Evolutionary conservation across 169 alveolate genomes (phyloP), one percentile per base, ranked within the genome.

Genomic region (Plasmodium sp.): DNA sequence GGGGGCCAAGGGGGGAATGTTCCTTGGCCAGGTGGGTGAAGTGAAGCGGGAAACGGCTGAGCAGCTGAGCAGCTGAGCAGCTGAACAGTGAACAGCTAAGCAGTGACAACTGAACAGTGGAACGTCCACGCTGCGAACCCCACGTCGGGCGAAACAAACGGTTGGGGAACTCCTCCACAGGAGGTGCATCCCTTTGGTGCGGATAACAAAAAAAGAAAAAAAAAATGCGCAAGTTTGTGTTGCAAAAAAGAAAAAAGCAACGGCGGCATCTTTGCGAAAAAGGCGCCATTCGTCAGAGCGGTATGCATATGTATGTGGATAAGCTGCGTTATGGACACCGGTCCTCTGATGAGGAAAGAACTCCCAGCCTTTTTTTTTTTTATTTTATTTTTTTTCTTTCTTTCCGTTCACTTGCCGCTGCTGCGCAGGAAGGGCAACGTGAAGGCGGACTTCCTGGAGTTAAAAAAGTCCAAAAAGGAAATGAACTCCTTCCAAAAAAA

Each of bases 401-500:
- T 62, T 33, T 81, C 22, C 33, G 71, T 27, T 84, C 83, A 54
- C 16, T 22, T 85, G 34, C 31, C 48, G 36, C n/a, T 67, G 48
- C 56, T 67, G 48, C 56, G 81, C 36, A 79, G 34, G 34, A 58
- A 45, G 34, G 94, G 94, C 10, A 58, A 22, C 3, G 90, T 39
- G 56, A 88, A 88, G 72, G 71, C 72, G 10, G 94, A 88, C 31
- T 88, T 88, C 75, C 90, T 58, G 31, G 94, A 88, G 45, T 88
- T 77, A 33, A 88, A 88, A 62, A 88, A 88, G 58, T 88, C 94
- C 71, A 88, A 86, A 51, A 88, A 88, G 27, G 86, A 79, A 79
- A 88, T 79, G 81, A 88, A 88, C 72, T 88, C 94, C 18, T 88
- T 80, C 94, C 94, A 88, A 34, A 79, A 88, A 67, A 79, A 88